phyloP scores from a whole-genome alignment of 2,329 filamentous ascomycete species.

The Phialocephala sp. region DNA sequence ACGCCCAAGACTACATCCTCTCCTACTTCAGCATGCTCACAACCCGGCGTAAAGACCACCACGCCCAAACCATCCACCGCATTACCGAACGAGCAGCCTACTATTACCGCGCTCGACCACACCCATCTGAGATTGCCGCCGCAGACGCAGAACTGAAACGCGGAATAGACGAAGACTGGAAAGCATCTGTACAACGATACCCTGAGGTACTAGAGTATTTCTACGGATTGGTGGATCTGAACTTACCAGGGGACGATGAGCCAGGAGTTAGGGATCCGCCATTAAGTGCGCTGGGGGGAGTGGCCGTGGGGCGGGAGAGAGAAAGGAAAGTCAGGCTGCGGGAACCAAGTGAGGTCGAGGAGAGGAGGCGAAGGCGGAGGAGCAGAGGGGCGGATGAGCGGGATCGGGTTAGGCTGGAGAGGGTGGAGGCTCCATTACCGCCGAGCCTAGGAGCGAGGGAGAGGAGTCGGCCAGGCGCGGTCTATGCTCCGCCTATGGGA shows the following conservation, averaged over 20 bases:
- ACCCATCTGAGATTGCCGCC: conserved; percentile 65
- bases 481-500: conserved; percentile 23
- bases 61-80: conserved; percentile 60
- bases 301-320: conserved; percentile 25
- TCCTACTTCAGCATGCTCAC: conserved; percentile 67
- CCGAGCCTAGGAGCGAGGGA: conserved; percentile 13
- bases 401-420: conserved; percentile 22
- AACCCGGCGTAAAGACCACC: conserved; percentile 63
- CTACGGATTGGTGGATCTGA: conserved; percentile 71
- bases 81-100: conserved; percentile 61
- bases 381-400: conserved; percentile 19
- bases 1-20: conserved; percentile 72
- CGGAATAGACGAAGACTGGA: conserved; percentile 81
- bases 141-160: conserved; percentile 71
- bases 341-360: conserved; percentile 30
- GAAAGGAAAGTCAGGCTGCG: conserved; percentile 38
- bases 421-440: conserved; percentile 19
- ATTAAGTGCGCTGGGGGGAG: conserved; percentile 49
- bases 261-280: conserved; percentile 64
- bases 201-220: conserved; percentile 85
- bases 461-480: conserved; percentile 3
- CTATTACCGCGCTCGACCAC: conserved; percentile 62
- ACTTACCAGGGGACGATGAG: conserved; percentile 67
- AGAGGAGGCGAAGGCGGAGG: conserved; percentile 30
- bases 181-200: conserved; percentile 74